Base-by-base conservation (phyloP, 768 basidiomycete species). In the Macrolepiota fuliginosa region DNA sequence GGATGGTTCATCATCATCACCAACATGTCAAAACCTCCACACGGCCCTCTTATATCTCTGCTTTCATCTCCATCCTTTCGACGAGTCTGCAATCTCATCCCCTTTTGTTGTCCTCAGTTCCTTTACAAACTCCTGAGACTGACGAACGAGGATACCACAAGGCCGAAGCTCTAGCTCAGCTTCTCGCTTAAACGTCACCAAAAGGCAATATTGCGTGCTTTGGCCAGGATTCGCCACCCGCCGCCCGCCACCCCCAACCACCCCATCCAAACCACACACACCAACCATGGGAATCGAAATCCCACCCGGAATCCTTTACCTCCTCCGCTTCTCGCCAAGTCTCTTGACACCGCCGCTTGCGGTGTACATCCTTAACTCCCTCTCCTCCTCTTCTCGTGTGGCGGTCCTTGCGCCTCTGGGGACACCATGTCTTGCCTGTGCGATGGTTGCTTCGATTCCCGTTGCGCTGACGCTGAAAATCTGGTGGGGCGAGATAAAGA, bases 241-340 rank as follows among this genome's bases (percentile, higher is more conserved):
- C 7, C 3, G 7, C 29, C 29, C 29, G 7, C 3, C 3, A 32
- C 29, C 29, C 29, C 29, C 7, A 32, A 3, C 29, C 29, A 3
- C 7, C 29, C 7, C 7, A 3, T 7, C 3, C 3, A 32, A 32
- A 32, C 29, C 29, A 32, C 29, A 32, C 29, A 32, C 29, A 32
- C 29, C 2, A 37, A 49, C 54, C 27, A 68, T 67, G 65, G 39
- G 17, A 32, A 46, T 58, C 19, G 61, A 64, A 19, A 56, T 72
- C 5, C 70, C 71, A 2, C 71, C 71, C 11, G 71, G 71, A 3
- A 67, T 71, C 54, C 39, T 64, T 15, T 72, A 69, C 40, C 68
- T 72, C 50, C 22, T 67, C 12, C 65, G 63, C 51, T 60, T 64
- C 54, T 62, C 65, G 0, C 70, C 68, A 2, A 62, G 42, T 32